These are phyloP conservation scores for Senna tora DNA, from an alignment of 306 rosid species.

Conservation along the genomic window DNA sequence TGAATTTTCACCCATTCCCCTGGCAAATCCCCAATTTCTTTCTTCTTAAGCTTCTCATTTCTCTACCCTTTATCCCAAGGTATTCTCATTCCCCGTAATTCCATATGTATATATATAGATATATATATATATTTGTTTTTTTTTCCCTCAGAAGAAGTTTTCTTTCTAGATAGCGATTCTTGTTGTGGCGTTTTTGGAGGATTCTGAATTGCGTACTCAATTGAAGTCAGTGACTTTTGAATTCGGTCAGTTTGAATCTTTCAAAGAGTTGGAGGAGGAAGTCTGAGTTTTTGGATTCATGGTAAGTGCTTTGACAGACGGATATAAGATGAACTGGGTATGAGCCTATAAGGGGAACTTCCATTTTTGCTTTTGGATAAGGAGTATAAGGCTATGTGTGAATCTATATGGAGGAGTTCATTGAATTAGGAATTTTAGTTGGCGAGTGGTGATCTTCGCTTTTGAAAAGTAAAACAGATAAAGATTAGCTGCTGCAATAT, in stretches of 20 bases:
- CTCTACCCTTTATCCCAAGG: slow-evolving; percentile 29
- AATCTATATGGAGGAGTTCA: slow-evolving; percentile 39
- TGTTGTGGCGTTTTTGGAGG: slow-evolving; percentile 14
- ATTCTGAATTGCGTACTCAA: slow-evolving; percentile 38
- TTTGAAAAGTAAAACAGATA: slow-evolving; percentile 33
- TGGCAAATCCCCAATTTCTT: slow-evolving; percentile 15
- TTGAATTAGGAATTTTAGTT: slow-evolving; percentile 33
- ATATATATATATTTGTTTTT: too few species aligned
- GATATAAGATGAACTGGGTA: slow-evolving; percentile 34
- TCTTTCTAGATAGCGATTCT: background rate
- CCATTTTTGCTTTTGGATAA: slow-evolving; percentile 26
- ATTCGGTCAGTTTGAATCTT: slow-evolving; percentile 43
- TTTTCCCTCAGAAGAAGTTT: too few species aligned
- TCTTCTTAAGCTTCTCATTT: slow-evolving; percentile 40
- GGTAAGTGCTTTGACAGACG: slow-evolving; percentile 19
- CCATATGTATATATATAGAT: background rate
- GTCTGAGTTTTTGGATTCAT: slow-evolving; percentile 25
- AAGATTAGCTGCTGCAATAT: slow-evolving; percentile 44
- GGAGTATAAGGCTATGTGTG: slow-evolving; percentile 32
- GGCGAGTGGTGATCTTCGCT: slow-evolving; percentile 30
- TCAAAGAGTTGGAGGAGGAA: slow-evolving; percentile 11
- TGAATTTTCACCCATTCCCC: slow-evolving; percentile 48
- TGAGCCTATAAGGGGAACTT: slow-evolving; percentile 31
- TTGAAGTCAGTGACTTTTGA: slow-evolving; percentile 35
- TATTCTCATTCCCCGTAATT: background rate